phyloP scores from a whole-genome alignment of 768 basidiomycete genomes.

The Mycena kentingensis region DNA sequence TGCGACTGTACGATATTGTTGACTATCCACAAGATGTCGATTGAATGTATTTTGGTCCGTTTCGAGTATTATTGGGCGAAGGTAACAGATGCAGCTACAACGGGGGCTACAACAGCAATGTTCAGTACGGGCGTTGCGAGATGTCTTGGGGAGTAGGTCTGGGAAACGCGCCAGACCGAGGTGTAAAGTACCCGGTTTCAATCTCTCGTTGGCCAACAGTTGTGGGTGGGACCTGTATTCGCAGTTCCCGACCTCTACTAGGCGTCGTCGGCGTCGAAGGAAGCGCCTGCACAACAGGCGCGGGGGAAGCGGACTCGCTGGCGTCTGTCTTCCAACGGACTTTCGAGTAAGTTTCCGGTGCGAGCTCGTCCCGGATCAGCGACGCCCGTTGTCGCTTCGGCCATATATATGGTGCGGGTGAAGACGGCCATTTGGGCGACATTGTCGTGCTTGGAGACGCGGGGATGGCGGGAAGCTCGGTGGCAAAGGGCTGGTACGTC shows the following conservation, averaged over 20 bases:
- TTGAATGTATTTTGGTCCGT: conserved; percentile 4
- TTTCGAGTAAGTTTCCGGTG: conserved; percentile 24
- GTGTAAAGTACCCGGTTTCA: no score
- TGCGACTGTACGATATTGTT: conserved; percentile 78
- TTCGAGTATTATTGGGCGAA: not conserved
- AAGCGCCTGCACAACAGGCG: conserved; percentile 16
- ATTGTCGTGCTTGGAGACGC: conserved; percentile 22
- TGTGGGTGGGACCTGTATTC: not conserved
- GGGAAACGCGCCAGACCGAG: no score
- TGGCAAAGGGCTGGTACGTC: conserved; percentile 27
- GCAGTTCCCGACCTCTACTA: not conserved
- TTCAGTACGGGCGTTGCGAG: no score
- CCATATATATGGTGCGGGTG: conserved; percentile 20
- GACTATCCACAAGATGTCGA: conserved; percentile 70
- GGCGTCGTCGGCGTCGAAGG: not conserved
- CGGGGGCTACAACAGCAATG: not conserved
- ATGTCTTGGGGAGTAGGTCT: no score
- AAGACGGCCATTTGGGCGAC: conserved; percentile 18
- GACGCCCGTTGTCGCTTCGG: conserved; percentile 17
- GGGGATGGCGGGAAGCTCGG: conserved; percentile 25
- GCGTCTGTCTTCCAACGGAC: conserved; percentile 23
- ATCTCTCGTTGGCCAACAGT: not conserved
- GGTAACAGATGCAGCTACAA: not conserved
- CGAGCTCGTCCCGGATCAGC: conserved; percentile 20
- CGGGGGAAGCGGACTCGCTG: conserved; percentile 7